Conservation (phyloP, 257 asterid species). For the Verbena officinalis region DNA sequence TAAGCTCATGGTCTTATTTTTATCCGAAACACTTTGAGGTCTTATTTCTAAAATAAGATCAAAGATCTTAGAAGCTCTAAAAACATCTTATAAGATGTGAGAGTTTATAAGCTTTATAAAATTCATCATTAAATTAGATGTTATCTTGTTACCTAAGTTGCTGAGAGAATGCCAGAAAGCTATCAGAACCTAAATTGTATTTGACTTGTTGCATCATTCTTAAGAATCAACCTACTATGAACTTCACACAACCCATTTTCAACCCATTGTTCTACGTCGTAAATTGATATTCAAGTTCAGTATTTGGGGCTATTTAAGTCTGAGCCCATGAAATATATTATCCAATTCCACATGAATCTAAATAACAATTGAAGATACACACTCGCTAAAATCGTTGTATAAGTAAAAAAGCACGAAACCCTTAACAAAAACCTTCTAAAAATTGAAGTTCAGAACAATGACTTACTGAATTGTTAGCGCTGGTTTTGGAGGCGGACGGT, state of each 20-base stretch:
- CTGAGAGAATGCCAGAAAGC: slow-evolving; percentile 7
- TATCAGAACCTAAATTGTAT: not conserved
- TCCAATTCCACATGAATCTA: not conserved
- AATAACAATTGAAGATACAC: not conserved
- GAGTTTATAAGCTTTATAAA: not conserved
- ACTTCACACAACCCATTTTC: slow-evolving; percentile 19
- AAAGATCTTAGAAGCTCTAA: no score
- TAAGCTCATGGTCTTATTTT: no score
- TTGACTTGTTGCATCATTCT: not conserved
- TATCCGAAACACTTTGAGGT: no score
- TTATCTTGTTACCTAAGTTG: not conserved
- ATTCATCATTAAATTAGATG: not conserved
- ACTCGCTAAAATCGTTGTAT: slow-evolving; percentile 1
- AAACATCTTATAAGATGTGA: no score
- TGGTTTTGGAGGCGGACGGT: slow-evolving; percentile 54
- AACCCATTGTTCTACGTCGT: not conserved
- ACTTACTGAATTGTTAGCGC: slow-evolving; percentile 65
- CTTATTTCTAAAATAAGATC: no score
- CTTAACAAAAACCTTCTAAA: slow-evolving; percentile 12
- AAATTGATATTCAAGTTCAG: not conserved
- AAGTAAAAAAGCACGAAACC: not conserved
- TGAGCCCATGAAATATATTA: not conserved
- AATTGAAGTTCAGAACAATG: not conserved
- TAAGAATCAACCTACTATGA: slow-evolving; percentile 8
- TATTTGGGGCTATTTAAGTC: not conserved